Base-by-base conservation (phyloP, 352 stramenopile species). In the Pythium insidiosum region DNA sequence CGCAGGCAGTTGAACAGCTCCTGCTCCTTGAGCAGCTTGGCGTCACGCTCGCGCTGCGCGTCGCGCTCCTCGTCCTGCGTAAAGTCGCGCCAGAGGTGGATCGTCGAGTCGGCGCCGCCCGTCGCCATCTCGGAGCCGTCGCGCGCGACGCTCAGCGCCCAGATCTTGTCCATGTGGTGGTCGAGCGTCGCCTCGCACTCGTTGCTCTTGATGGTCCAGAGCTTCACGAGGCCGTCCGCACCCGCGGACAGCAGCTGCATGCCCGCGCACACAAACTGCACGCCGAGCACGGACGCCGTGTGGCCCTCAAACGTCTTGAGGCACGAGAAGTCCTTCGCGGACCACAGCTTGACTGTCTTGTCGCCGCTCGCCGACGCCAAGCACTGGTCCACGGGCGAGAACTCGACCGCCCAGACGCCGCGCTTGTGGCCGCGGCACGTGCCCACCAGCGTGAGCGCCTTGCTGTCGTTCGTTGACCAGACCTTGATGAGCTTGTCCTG, bases 401-500 rank as follows among this genome's bases (percentile, higher is more conserved):
- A 99, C 60, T 97, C 82, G 53, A 96, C 84, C 43, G 94, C 86
- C 96, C 96, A 99, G 29, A 99, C 92, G 43, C 96, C 97, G 48
- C 96, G 78, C 66, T 98, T 97, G 69, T 99, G 97, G 24, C 97
- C 97, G 20, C 85, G 96, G 23, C 98, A 86, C 28, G 92, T 96
- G 26, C 86, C 94, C 19, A 92, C 72, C 9, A 96, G 58, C 28
- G 73, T 71, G 39, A 99, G 70, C 35, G 97, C 73, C 7, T 76
- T 69, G 25, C 37, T 60, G 23, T 63, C 68, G 37, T 67, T 74
- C 20, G 43, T 66, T 7, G 66, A 56, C 96, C 96, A 99, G 25
- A 99, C 66, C 61, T 98, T 98, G 34, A 98, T 95, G 23, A 94
- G 92, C 58, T 98, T 98, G 69, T 99, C 97, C 68, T 98, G 94